Evolutionary conservation across 768 basidiomycete genomes (phyloP).

Genomic region (Boletus vermiculosoides): DNA sequence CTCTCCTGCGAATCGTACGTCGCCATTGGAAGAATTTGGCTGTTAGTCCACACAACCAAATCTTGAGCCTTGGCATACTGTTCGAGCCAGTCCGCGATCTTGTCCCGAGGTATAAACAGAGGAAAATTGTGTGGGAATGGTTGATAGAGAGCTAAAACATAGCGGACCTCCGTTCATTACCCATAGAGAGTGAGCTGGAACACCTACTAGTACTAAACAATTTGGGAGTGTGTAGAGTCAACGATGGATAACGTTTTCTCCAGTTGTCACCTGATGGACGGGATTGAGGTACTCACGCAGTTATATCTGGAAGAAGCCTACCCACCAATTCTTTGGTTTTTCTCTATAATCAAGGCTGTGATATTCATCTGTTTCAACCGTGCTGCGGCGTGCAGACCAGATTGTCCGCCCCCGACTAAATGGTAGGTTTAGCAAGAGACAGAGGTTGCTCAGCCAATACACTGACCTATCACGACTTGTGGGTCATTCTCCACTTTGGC

Average conservation of each 20-base stretch:
- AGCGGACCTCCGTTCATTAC: not conserved
- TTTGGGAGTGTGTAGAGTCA: constrained; percentile 1
- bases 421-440: not conserved
- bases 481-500: constrained; percentile 2
- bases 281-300: not conserved
- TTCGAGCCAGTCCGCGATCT: constrained; percentile 6
- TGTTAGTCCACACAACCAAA: constrained; percentile 6
- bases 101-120: constrained; percentile 4
- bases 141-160: constrained; percentile 1
- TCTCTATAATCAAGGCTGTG: not conserved
- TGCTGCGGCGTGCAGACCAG: constrained; percentile 1
- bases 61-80: constrained; percentile 3
- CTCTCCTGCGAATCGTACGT: not conserved
- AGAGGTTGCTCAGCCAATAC: not conserved
- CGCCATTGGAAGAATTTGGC: constrained; percentile 5
- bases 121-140: constrained; percentile 6
- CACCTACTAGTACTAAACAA: not conserved
- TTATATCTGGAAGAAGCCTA: not conserved
- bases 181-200: not conserved
- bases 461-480: constrained; percentile 6
- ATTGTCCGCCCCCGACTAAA: constrained; percentile 4
- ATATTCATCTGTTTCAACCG: constrained; percentile 4
- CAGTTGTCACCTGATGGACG: constrained; percentile 2
- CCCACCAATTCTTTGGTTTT: constrained; percentile 3
- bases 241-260: constrained; percentile 9